Evolutionary conservation across 495 filamentous ascomycete genomes (phyloP), one percentile per base, ranked within the genome.

Genomic region (Arthonia radiata): DNA sequence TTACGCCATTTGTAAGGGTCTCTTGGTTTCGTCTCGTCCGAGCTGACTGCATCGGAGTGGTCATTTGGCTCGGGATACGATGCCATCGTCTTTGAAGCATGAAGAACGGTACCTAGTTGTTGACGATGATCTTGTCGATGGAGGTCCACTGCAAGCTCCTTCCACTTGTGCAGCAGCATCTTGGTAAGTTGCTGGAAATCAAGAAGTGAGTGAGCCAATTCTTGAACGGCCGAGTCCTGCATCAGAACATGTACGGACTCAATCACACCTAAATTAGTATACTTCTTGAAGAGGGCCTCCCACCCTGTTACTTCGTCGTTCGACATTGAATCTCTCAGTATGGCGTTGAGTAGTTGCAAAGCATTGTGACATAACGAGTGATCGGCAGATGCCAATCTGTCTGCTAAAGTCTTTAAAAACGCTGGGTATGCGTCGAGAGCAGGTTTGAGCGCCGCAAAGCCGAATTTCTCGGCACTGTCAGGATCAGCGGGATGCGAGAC

Each of bases 351-450:
- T 31, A 99, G 54, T 52, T 89, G 81, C 18, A 99, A 52, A 2
- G 86, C 78, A 50, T 93, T 94, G 25, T 81, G 86, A 48, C 89
- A 94, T 11, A 99, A 59, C 2, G 82, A 80, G 49, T 99, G 89
- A 41, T 99, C 86, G 11, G 83, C 86, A 7, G 78, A 80, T 18
- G 82, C 79, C 8, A 94, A 55, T 41, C 82, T 67, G 36, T 63
- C 68, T 31, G 93, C 82, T 13, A 94, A 67, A 55, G 86, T 82
- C 40, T 90, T 83, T 35, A 94, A 65, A 43, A 99, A 94, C 33
- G 86, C 72, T 5, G 86, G 80, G 44, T 93, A 75, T 3, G 76
- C 59, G 11, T 76, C 73, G 23, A 99, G 75, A 17, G 83, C 82
- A 18, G 86, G 86, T 38, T 83, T 90, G 35, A 99, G 50, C 14